Conservation (phyloP, 2,329 filamentous ascomycete species). For the Didymella pomorum region DNA sequence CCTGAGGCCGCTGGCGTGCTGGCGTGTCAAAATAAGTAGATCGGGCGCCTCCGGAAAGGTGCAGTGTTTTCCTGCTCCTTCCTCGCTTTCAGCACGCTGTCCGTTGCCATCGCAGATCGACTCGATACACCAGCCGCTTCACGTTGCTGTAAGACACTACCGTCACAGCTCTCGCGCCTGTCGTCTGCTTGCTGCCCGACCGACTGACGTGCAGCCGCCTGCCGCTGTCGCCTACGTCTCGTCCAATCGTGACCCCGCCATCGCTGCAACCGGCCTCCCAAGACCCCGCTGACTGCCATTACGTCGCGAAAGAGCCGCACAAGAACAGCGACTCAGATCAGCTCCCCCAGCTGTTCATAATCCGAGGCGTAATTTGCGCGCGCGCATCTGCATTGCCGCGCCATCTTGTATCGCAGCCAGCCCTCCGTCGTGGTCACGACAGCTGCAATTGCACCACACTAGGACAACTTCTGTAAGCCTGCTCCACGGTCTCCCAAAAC, state of each 20-base stretch:
- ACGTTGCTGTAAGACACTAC: conserved; percentile 27
- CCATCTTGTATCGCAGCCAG: conserved; percentile 32
- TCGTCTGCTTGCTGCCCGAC: conserved; percentile 42
- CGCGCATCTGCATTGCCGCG: conserved; percentile 27
- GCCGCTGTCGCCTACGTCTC: conserved; percentile 29
- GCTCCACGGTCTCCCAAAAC: conserved; percentile 37
- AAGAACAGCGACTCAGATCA: conserved; percentile 22
- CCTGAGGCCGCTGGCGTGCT: conserved; percentile 30
- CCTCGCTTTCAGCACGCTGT: conserved; percentile 24
- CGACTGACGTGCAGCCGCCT: conserved; percentile 44
- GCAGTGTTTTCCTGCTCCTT: conserved; percentile 24
- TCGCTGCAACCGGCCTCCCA: conserved; percentile 31
- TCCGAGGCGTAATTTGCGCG: conserved; percentile 8
- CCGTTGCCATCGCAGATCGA: conserved; percentile 15
- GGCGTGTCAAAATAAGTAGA: conserved; percentile 35
- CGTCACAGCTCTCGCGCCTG: conserved; percentile 23
- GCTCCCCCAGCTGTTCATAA: not conserved
- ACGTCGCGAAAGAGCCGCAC: conserved; percentile 43
- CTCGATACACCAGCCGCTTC: conserved; percentile 15
- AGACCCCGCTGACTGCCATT: conserved; percentile 31
- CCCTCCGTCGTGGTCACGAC: conserved; percentile 33
- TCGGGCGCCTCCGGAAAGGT: conserved; percentile 35
- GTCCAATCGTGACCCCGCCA: conserved; percentile 40
- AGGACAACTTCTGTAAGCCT: conserved; percentile 29
- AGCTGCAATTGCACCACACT: conserved; percentile 23